Base-by-base conservation (phyloP, 495 filamentous ascomycete species). In the Penicillium tannophilum region DNA sequence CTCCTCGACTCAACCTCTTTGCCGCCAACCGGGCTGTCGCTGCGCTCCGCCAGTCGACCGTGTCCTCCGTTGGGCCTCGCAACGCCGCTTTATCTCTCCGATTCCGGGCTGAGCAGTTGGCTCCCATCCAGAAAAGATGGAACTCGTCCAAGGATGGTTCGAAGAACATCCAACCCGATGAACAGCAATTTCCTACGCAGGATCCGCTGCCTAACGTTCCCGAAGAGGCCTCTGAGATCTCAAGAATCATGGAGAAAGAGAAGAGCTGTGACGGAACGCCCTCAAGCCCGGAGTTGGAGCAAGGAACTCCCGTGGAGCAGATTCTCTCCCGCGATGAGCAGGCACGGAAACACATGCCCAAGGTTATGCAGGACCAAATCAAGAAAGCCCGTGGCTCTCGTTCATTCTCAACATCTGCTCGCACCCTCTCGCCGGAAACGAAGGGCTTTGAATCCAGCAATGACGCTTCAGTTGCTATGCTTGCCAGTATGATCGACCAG, bases 261-360 rank as follows among this genome's bases (percentile, higher is more conserved):
- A 77, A 76, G 65, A 72, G 70, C 49, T 80, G 74, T 54, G 76
- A 79, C 55, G 73, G 69, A 46, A 59, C 65, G 26, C 68, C 73
- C 28, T 79, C 87, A 39, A 76, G 76, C 55, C 87, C 86, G 8
- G 86, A 90, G 57, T 61, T 89, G 47, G 79, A 84, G 46, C 86
- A 89, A 65, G 86, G 88, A 9, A 85, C 86, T 33, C 84, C 83
- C 4, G 77, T 89, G 47, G 35, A 48, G 30, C 61, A 92, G 88
- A 80, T 90, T 56, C 76, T 92, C 43, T 72, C 85, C 59, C 84
- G 83, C 48, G 87, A 90, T 62, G 77, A 84, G 59, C 77, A 86
- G 51, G 81, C 77, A 54, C 75, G 77, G 63, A 82, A 88, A 57
- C 83, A 89, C 48, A 84, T 86, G 28, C 88, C 90, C 24, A 80